Conservation (phyloP, 2,329 filamentous ascomycete species). For the Penicillium sp. region DNA sequence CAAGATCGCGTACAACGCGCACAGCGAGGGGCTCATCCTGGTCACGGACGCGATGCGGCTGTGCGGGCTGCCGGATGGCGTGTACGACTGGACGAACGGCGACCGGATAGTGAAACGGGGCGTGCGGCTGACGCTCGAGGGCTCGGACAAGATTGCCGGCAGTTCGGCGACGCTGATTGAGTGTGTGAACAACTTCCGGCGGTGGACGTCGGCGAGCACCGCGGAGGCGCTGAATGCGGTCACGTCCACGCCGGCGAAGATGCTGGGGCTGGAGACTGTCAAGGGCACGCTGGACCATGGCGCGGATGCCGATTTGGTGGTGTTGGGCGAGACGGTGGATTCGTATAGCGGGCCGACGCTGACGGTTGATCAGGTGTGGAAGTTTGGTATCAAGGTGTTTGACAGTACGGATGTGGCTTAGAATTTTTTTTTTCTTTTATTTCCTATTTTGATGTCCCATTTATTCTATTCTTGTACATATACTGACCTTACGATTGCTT, state of each 20-base stretch:
- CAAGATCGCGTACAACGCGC: constrained; percentile 83
- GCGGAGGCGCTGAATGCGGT: constrained; percentile 39
- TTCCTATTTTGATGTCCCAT: neutral
- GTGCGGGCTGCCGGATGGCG: constrained; percentile 76
- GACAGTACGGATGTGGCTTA: constrained; percentile 23
- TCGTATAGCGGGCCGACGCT: constrained; percentile 28
- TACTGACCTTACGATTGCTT: neutral
- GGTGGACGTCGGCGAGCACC: constrained; percentile 37
- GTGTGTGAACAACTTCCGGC: constrained; percentile 43
- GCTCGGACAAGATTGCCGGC: constrained; percentile 73
- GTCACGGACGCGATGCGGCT: constrained; percentile 92
- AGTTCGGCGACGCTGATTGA: constrained; percentile 48
- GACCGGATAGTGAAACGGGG: constrained; percentile 60
- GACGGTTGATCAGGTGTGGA: constrained; percentile 42
- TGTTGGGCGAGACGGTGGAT: constrained; percentile 33
- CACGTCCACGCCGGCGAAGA: constrained; percentile 36
- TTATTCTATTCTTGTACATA: neutral
- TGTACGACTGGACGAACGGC: constrained; percentile 80
- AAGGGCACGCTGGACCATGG: constrained; percentile 38
- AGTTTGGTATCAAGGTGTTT: constrained; percentile 38
- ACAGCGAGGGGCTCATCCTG: constrained; percentile 78
- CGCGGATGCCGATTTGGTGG: constrained; percentile 41
- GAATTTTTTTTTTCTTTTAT: neutral
- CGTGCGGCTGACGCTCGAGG: constrained; percentile 68
- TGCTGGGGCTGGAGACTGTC: constrained; percentile 35